A percentile compares a stretch with the other conserved stretches of the same genome.
phyloP scores from a whole-genome alignment of 257 asterid genomes.

The Salvia rosmarinus region DNA sequence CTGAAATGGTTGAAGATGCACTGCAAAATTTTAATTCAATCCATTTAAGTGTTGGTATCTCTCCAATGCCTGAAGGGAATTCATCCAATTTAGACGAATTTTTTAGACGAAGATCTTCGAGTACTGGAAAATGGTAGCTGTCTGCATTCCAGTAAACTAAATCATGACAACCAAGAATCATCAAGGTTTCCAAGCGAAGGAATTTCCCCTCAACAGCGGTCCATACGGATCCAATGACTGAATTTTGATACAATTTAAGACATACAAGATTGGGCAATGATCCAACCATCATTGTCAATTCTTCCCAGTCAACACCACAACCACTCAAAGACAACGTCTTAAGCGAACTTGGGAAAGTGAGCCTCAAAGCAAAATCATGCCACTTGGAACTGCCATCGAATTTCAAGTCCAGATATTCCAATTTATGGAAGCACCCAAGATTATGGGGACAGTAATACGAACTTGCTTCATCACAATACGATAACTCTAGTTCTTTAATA shows the following conservation, averaged over 20 bases:
- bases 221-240: not conserved
- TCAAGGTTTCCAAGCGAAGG: not conserved
- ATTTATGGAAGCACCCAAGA: no score
- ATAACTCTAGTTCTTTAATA: not conserved
- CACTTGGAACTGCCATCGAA: not conserved
- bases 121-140: slow-evolving; percentile 16
- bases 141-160: slow-evolving; percentile 15
- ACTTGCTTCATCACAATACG: not conserved
- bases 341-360: slow-evolving; percentile 10
- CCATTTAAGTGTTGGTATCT: not conserved
- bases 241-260: not conserved
- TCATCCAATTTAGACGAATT: not conserved
- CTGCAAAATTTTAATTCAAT: not conserved
- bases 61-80: slow-evolving; percentile 26
- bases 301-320: slow-evolving; percentile 13
- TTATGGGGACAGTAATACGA: not conserved
- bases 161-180: not conserved
- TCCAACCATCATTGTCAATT: not conserved
- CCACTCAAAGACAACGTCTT: not conserved
- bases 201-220: slow-evolving; percentile 27
- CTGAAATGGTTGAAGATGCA: not conserved
- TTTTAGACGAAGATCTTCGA: not conserved
- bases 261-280: not conserved
- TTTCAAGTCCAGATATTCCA: not conserved
- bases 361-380: not conserved